These are phyloP conservation scores for Glycine tomentella DNA, from an alignment of 306 rosid genomes.

Conservation along the genomic window DNA sequence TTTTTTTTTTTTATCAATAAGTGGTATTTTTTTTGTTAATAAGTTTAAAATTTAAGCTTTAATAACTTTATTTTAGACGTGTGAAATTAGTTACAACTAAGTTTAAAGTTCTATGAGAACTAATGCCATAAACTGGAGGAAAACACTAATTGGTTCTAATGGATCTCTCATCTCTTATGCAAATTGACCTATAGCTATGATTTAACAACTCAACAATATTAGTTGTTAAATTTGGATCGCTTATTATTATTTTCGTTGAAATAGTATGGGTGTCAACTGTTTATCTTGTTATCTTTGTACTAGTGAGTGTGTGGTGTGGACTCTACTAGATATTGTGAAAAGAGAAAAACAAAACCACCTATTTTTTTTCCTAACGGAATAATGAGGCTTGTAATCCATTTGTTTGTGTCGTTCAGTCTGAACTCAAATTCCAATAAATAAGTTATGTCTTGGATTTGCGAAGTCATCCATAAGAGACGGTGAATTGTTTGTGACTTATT, in stretches of 20 bases:
- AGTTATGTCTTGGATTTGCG: no score
- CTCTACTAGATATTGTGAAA: neutral
- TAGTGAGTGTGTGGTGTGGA: neutral
- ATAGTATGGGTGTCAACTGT: neutral
- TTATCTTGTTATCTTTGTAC: conserved; percentile 4
- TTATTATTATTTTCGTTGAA: neutral
- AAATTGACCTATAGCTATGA: neutral
- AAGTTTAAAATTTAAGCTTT: no score
- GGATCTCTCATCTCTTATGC: no score
- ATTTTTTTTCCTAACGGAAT: neutral
- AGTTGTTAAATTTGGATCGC: neutral
- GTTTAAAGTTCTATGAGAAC: no score
- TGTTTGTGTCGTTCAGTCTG: neutral
- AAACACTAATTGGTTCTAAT: no score
- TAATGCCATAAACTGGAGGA: no score
- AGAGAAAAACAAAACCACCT: conserved; percentile 1
- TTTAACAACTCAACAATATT: conserved; percentile 4
- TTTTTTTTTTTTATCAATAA: no score
- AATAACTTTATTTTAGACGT: no score
- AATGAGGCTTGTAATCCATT: neutral
- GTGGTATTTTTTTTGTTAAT: no score
- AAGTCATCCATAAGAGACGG: no score
- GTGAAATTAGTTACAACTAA: no score
- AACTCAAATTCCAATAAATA: no score
- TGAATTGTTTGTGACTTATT: neutral